These are phyloP conservation scores for Darksidea phi DNA, from an alignment of 495 filamentous ascomycete genomes.

Conservation along the genomic window DNA sequence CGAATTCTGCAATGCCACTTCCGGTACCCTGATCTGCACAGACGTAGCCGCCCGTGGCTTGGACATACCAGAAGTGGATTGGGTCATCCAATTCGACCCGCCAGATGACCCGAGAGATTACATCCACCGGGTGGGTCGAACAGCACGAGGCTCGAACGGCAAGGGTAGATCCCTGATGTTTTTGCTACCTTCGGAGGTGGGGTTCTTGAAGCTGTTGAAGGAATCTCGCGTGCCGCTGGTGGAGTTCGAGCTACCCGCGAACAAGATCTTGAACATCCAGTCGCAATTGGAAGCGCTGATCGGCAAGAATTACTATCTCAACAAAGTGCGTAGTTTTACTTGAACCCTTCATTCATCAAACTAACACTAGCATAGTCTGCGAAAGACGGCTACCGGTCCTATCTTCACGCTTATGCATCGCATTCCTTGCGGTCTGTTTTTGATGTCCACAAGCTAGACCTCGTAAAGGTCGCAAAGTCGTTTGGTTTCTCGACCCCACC, in stretches of 20 bases:
- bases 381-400: slow-evolving; percentile 74
- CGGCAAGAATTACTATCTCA: slow-evolving; percentile 91
- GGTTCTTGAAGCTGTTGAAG: slow-evolving; percentile 88
- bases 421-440: slow-evolving; percentile 89
- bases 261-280: slow-evolving; percentile 67
- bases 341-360: background rate
- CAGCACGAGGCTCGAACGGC: slow-evolving; percentile 78
- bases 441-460: slow-evolving; percentile 88
- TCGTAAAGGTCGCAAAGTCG: slow-evolving; percentile 88
- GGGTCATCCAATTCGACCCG: slow-evolving; percentile 89
- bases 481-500: slow-evolving; percentile 92
- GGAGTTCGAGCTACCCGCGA: slow-evolving; percentile 83
- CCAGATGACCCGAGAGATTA: slow-evolving; percentile 89
- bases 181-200: slow-evolving; percentile 86
- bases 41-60: slow-evolving; percentile 93
- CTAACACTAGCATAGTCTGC: slow-evolving; percentile 50
- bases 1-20: slow-evolving; percentile 92
- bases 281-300: slow-evolving; percentile 93
- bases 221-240: slow-evolving; percentile 89
- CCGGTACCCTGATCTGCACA: slow-evolving; percentile 90
- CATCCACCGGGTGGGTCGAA: slow-evolving; percentile 95
- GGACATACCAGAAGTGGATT: slow-evolving; percentile 92
- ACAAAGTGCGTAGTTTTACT: slow-evolving; percentile 58
- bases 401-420: slow-evolving; percentile 90
- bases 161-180: slow-evolving; percentile 88